A percentile compares a stretch with the other conserved stretches of the same genome.
These are phyloP conservation scores for Microsporum ferrugineum DNA, from an alignment of 2,329 filamentous ascomycete species.

Conservation along the genomic window DNA sequence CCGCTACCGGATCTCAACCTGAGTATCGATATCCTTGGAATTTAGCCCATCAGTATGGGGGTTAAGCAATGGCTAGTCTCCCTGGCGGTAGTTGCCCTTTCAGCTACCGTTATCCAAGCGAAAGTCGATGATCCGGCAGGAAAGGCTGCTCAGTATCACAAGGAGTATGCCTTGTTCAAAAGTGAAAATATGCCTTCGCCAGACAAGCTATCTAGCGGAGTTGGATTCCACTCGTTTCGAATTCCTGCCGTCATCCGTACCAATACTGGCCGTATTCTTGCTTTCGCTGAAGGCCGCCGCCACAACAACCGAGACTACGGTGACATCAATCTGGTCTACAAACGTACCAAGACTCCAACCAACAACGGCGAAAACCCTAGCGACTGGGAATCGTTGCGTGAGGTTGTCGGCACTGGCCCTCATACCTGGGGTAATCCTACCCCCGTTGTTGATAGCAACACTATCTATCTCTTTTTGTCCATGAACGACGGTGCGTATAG, in stretches of 20 bases:
- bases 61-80: not conserved
- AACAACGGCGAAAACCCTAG: conserved; percentile 14
- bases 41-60: not conserved
- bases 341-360: conserved; percentile 18
- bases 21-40: not conserved
- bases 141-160: conserved; percentile 10
- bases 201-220: conserved; percentile 19
- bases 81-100: not conserved
- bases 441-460: conserved; percentile 21
- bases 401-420: conserved; percentile 17
- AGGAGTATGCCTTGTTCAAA: conserved; percentile 18
- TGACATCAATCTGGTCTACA: conserved; percentile 24
- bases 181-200: conserved; percentile 20
- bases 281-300: conserved; percentile 21
- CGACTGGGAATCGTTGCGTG: conserved; percentile 20
- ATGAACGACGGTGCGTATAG: conserved; percentile 22
- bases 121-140: conserved; percentile 7
- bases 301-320: conserved; percentile 21
- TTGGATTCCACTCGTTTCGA: conserved; percentile 22
- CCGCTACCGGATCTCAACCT: not conserved
- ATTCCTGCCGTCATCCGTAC: conserved; percentile 20
- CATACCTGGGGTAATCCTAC: conserved; percentile 25
- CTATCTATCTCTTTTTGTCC: conserved; percentile 24
- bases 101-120: not conserved
- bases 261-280: conserved; percentile 19